Percentiles rank a stretch among this genome's conserved stretches.
Evolutionary conservation across 2,329 filamentous ascomycete species (phyloP).

Genomic region (Pseudogymnoascus sp.): DNA sequence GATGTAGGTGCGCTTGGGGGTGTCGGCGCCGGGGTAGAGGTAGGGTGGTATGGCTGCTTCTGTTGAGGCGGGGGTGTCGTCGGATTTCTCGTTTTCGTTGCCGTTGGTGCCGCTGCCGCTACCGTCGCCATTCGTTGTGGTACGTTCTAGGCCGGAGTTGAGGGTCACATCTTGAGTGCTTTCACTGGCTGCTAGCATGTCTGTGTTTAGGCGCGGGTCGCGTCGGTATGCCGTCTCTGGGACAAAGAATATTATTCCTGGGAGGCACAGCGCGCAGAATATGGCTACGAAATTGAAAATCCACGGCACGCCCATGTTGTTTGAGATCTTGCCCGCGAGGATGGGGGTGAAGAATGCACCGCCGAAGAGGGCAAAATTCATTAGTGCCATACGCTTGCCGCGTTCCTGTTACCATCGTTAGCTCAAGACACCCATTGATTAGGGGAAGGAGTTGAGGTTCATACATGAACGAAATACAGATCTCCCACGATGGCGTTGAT

Average conservation of each 20-base stretch:
- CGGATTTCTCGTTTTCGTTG: background rate
- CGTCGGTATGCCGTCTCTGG: constrained; percentile 79
- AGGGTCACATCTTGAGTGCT: background rate
- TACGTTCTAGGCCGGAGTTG: background rate
- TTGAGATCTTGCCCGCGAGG: constrained; percentile 80
- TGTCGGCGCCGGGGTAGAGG: constrained; percentile 10
- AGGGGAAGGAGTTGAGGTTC: constrained; percentile 33
- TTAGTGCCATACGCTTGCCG: constrained; percentile 80
- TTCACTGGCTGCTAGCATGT: constrained; percentile 41
- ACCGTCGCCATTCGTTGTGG: background rate
- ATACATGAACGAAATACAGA: constrained; percentile 79
- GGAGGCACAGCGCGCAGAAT: constrained; percentile 65
- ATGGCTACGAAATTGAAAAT: constrained; percentile 85
- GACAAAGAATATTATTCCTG: constrained; percentile 68
- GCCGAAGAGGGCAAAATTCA: constrained; percentile 64
- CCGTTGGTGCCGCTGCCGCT: background rate
- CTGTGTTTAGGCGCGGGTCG: constrained; percentile 61
- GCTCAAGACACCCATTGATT: background rate
- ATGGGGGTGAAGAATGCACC: constrained; percentile 76
- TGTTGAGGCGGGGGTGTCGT: background rate
- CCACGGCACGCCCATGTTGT: constrained; percentile 74
- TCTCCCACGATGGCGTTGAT: constrained; percentile 88
- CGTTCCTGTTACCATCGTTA: constrained; percentile 46
- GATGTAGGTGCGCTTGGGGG: constrained; percentile 48
- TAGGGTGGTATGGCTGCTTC: constrained; percentile 10